A percentile compares a stretch with the other conserved stretches of the same genome.
Conservation (phyloP, 768 basidiomycete species). For the Suillus placidus region DNA sequence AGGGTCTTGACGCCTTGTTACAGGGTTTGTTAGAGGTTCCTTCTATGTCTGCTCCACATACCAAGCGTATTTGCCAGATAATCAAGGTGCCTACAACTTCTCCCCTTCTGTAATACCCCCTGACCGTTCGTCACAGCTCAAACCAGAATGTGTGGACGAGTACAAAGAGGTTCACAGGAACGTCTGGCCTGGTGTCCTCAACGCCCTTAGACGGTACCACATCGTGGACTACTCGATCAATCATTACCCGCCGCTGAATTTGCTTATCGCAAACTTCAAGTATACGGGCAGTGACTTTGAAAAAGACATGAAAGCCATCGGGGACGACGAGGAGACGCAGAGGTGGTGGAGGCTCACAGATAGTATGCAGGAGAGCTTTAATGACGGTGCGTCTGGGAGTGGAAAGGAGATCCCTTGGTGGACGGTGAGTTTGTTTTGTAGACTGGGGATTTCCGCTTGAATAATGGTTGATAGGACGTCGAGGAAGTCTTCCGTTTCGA, state of each 20-base stretch:
- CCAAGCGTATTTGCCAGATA: constrained; percentile 70
- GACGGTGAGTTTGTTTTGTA: constrained; percentile 38
- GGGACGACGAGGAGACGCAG: constrained; percentile 66
- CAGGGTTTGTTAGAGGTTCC: background rate
- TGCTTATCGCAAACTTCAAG: constrained; percentile 81
- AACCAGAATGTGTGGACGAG: constrained; percentile 50
- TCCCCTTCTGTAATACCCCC: background rate
- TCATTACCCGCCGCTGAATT: constrained; percentile 59
- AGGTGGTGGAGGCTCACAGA: constrained; percentile 77
- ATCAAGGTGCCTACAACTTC: constrained; percentile 51
- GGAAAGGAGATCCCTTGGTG: constrained; percentile 73
- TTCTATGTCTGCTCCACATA: constrained; percentile 12
- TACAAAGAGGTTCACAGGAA: constrained; percentile 61
- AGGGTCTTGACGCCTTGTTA: background rate
- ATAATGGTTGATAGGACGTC: constrained; percentile 37
- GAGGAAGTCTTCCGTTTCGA: constrained; percentile 78
- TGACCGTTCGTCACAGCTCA: constrained; percentile 44
- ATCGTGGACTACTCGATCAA: constrained; percentile 79
- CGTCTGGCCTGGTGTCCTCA: constrained; percentile 73
- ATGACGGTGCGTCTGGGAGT: constrained; percentile 70
- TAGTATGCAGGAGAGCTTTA: constrained; percentile 75
- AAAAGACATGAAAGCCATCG: constrained; percentile 65
- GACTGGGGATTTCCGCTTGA: background rate
- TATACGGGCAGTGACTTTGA: constrained; percentile 69
- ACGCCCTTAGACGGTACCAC: constrained; percentile 60